Base-by-base conservation (phyloP, 2,329 filamentous ascomycete species). In the Drechslerella coelobrocha region DNA sequence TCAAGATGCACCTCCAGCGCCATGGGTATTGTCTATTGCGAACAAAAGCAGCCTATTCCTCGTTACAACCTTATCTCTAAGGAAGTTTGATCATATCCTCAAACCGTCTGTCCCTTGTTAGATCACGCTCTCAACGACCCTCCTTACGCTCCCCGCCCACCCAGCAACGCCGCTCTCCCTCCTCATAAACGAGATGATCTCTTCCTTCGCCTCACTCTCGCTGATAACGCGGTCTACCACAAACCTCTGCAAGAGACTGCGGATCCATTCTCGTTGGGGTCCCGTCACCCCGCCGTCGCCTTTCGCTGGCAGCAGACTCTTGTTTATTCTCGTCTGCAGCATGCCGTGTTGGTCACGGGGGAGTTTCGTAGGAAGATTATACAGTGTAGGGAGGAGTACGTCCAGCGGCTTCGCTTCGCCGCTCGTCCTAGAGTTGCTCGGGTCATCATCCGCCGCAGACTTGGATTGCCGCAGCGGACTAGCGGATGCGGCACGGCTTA, bases 121-220 rank as follows among this genome's bases (percentile, higher is more conserved):
- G 26, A 71, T 17, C 7, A 75, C 68, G 37, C 63, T 56, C 56
- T 76, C 75, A 12, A 76, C 73, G 0, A 73, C 68, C 24, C 66
- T 74, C 51, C 75, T 73, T 3, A 76, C 54, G 26, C 68, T 66
- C 1, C 55, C 65, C 12, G 74, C 75, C 75, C 75, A 76, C 12
- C 74, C 73, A 17, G 74, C 74, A 8, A 75, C 73, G 2, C 75
- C 75, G 12, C 66, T 73, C 55, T 76, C 74, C 63, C 73, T 55
- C 57, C 73, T 73, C 43, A 76, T 75, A 51, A 76, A 76, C 39
- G 62, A 74, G 5, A 76, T 73, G n/a, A 76, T 72, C n/a, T 66
- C 65, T 37, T 73, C 72, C 45, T 62, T 62, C 21, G 68, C 72
- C 26, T 31, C 48, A 41, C 52, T 61, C 19, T 27, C 48, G 52